These are phyloP conservation scores for Sequoiadendron giganteum DNA, from an alignment of 75 land plant species.

Conservation along the genomic window DNA sequence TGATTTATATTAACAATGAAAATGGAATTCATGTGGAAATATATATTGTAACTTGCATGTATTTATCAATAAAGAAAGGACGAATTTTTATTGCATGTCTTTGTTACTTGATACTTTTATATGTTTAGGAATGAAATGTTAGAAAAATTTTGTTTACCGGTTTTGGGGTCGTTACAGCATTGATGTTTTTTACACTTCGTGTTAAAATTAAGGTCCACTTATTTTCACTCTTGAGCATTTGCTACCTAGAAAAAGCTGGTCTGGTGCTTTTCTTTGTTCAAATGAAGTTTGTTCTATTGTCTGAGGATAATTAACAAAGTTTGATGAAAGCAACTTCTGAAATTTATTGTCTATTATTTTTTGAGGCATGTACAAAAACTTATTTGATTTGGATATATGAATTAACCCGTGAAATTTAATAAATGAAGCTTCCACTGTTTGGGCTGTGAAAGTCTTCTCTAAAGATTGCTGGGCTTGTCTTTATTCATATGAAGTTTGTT, in stretches of 20 bases:
- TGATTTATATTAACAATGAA: no score
- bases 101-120: no score
- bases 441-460: neutral
- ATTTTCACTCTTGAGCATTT: neutral
- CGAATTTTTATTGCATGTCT: no score
- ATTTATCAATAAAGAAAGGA: no score
- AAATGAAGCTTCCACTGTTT: neutral
- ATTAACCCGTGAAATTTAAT: neutral
- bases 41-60: no score
- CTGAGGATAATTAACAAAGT: neutral
- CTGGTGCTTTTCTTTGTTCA: neutral
- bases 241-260: no score
- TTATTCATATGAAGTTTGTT: neutral
- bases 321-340: neutral
- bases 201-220: neutral
- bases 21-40: no score
- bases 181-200: neutral
- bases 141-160: no score
- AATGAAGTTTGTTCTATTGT: neutral
- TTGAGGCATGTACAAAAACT: neutral
- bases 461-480: neutral
- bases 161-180: no score
- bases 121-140: no score
- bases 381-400: neutral
- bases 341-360: neutral